These are phyloP conservation scores for Colletotrichum euphorbiae DNA, from an alignment of 2,329 filamentous ascomycete genomes.

Conservation along the genomic window DNA sequence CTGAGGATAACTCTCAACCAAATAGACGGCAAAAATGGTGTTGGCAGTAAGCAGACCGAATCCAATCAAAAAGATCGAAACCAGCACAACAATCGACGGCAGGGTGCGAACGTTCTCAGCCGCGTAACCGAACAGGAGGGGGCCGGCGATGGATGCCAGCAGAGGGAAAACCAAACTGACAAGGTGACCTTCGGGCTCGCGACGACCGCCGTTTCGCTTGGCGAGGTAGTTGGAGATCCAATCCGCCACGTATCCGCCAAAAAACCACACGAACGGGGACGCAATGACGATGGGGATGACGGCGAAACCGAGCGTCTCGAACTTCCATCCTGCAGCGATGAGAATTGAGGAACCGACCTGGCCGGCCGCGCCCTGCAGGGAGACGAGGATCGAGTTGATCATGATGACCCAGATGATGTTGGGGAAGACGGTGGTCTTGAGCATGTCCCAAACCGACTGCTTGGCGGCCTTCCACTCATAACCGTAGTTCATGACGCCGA, in stretches of 20 bases:
- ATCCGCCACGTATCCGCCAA: conserved; percentile 49
- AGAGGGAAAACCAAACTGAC: conserved; percentile 48
- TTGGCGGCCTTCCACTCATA: conserved; percentile 45
- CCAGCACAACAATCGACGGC: conserved; percentile 46
- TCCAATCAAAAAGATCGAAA: conserved; percentile 46
- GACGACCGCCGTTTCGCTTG: conserved; percentile 43
- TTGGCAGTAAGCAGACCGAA: conserved; percentile 47
- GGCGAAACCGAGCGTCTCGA: conserved; percentile 46
- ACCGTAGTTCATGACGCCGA: conserved; percentile 48
- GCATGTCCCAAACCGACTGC: conserved; percentile 45
- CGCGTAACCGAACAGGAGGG: conserved; percentile 49
- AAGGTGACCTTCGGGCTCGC: conserved; percentile 51
- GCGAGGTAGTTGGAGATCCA: conserved; percentile 46
- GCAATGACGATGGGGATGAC: conserved; percentile 40
- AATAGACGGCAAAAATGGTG: conserved; percentile 48
- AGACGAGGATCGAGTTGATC: conserved; percentile 49
- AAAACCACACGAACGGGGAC: conserved; percentile 40
- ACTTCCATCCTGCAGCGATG: conserved; percentile 45
- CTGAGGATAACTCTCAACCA: conserved; percentile 50
- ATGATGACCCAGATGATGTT: conserved; percentile 50
- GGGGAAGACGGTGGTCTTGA: conserved; percentile 50
- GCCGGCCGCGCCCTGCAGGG: conserved; percentile 45
- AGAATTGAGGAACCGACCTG: conserved; percentile 43
- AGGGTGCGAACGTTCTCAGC: conserved; percentile 43
- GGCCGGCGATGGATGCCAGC: conserved; percentile 45